Conservation (phyloP, 345 rosid species). For the Hevea brasiliensis region DNA sequence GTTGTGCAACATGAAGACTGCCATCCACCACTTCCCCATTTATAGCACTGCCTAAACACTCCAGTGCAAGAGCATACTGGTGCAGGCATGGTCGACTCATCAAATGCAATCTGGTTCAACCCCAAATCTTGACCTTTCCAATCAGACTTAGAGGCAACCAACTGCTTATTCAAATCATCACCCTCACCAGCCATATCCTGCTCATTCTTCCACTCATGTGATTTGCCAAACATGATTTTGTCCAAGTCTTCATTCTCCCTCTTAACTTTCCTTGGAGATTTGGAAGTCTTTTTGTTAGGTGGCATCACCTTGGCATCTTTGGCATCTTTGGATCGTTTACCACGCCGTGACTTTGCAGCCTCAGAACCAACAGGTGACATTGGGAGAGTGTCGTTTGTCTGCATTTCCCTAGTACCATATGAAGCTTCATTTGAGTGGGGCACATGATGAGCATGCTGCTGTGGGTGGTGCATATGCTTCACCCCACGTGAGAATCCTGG, state of each 20-base stretch:
- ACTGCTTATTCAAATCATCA: constrained; percentile 48
- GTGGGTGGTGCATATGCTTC: constrained; percentile 79
- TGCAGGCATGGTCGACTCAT: constrained; percentile 86
- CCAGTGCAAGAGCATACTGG: constrained; percentile 98
- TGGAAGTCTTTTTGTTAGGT: constrained; percentile 63
- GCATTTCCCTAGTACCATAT: constrained; percentile 60
- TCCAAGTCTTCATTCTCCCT: constrained; percentile 69
- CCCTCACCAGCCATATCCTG: constrained; percentile 48
- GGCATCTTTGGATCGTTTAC: constrained; percentile 66
- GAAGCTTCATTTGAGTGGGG: constrained; percentile 57
- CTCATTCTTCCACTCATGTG: constrained; percentile 50
- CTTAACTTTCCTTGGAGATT: constrained; percentile 66
- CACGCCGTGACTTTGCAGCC: constrained; percentile 59
- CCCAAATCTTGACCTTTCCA: constrained; percentile 90
- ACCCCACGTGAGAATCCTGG: constrained; percentile 82
- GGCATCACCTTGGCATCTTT: constrained; percentile 59
- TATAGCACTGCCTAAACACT: constrained; percentile 82
- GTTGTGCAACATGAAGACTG: constrained; percentile 99
- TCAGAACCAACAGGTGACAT: constrained; percentile 53
- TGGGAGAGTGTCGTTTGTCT: constrained; percentile 44
- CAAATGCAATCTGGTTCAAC: constrained; percentile 85
- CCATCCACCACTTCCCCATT: constrained; percentile 99
- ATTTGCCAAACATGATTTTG: constrained; percentile 60
- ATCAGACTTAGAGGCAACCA: constrained; percentile 57
- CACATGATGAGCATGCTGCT: constrained; percentile 59